Base-by-base conservation (phyloP, 1,284 basidiomycete genomes). In the Leccinum pachyderme region DNA sequence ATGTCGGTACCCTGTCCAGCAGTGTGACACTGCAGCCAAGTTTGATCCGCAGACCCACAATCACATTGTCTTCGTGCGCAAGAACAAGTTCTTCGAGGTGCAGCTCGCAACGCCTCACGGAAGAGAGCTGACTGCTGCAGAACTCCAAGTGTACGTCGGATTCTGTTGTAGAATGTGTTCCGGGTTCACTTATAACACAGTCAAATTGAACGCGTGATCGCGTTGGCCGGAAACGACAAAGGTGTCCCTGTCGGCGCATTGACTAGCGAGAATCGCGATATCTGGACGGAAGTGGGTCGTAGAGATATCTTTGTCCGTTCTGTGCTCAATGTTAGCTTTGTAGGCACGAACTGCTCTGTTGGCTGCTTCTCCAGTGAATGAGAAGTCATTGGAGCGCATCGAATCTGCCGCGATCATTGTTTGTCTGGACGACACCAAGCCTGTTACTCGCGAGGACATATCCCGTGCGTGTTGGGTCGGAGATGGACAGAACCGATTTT, bases 401-500 rank as follows among this genome's bases (percentile, higher is more conserved):
- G 93, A 98, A 66, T 91, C 90, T 31, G 87, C 95, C 1, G 91
- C 96, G 75, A 84, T 98, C 59, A 71, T 98, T 4, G 80, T 99
- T 6, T 87, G 86, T 53, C 79, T 99, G 25, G 97, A 99, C 68
- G 91, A 92, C 68, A 80, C 78, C 12, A 78, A 80, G 52, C 93
- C 93, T 1, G 76, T 90, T 43, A 93, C 89, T 12, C 80, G 91
- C 35, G 92, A 98, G 63, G 86, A 93, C 41, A 79, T 89, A 18
- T 89, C 89, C 54, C 92, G 91, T 87, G 78, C 75, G 24, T 85
- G 89, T 58, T 99, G 96, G 96, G 89, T 89, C 28, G 96, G 96
- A 44, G 86, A 97, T 62, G 95, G 93, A 43, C 81, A 86, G 60
- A 98, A 98, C 74, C 80, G 96, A 57, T 99, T 92, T 82, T 98